phyloP scores from a whole-genome alignment of 2,329 filamentous ascomycete species.

The Fusarium piperis region DNA sequence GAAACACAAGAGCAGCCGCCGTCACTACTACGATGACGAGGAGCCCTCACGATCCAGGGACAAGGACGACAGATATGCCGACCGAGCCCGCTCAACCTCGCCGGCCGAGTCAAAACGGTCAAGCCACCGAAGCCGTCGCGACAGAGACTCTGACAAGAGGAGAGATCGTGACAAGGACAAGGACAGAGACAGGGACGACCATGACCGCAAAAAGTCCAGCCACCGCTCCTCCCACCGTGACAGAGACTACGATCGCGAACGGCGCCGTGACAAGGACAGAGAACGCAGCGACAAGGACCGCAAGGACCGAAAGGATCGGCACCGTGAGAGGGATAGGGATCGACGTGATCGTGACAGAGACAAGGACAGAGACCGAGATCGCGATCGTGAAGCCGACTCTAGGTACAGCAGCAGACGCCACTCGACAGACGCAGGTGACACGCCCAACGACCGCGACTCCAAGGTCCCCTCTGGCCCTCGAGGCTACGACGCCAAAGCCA shows the following conservation, averaged over 20 bases:
- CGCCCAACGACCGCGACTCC: slow-evolving; percentile 51
- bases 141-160: slow-evolving; percentile 58
- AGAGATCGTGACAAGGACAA: slow-evolving; percentile 57
- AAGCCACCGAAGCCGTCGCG: slow-evolving; percentile 69
- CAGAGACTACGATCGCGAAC: slow-evolving; percentile 56
- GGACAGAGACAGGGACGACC: slow-evolving; percentile 54
- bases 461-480: slow-evolving; percentile 55
- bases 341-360: slow-evolving; percentile 48
- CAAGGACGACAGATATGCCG: slow-evolving; percentile 55
- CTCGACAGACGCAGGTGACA: slow-evolving; percentile 38
- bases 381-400: slow-evolving; percentile 48
- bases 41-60: slow-evolving; percentile 50
- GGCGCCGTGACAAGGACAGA: slow-evolving; percentile 51
- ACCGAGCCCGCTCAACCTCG: slow-evolving; percentile 73
- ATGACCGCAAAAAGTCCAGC: slow-evolving; percentile 54
- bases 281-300: slow-evolving; percentile 49
- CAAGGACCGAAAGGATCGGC: slow-evolving; percentile 53
- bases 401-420: slow-evolving; percentile 48
- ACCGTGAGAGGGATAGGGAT: slow-evolving; percentile 51
- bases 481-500: slow-evolving; percentile 52
- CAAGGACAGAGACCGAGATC: slow-evolving; percentile 48
- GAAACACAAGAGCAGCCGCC: slow-evolving; percentile 57
- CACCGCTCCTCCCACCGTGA: slow-evolving; percentile 35
- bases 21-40: slow-evolving; percentile 57
- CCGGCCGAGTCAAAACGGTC: slow-evolving; percentile 66